Evolutionary conservation across 78 protist genomes (phyloP), one percentile per base, ranked within the genome.

Genomic region (Pigoraptor vietnamica): DNA sequence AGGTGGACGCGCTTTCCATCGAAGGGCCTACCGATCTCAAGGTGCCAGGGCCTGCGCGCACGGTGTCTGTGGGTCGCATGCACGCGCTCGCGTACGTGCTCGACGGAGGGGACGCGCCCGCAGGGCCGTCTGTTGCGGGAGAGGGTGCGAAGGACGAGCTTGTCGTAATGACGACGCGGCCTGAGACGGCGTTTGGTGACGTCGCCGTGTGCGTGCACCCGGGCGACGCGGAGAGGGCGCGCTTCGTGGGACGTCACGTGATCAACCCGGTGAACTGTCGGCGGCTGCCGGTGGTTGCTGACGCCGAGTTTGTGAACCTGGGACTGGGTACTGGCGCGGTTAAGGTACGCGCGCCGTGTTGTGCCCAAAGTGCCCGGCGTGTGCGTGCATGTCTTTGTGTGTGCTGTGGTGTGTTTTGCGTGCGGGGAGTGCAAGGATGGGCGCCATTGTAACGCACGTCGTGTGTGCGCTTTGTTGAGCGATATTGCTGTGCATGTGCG

Each of bases 161-260:
- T 24, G 93, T 93, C 33, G 98, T 99, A 38, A 98, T 99, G 32
- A 99, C 99, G 39, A 99, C 99, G 1, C 99, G 99, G n/a, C 96
- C 96, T 1, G 99, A 99, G 95, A 99, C 99, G 23, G 98, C 99
- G 98, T 94, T 99, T 48, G 99, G 99, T 0, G 99, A 99, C 86
- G 93, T 98, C 19, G 99, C 99, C 39, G 97, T 99, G 1, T 99
- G 99, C 35, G 95, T 99, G 89, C 98, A 99, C 94, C 99, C 99
- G 35, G 94, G 95, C 0, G 99, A 99, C 90, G 37, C 36, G 14
- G 40, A 98, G n/a, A 94, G 95, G 90, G 33, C 23, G 38, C 93
- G 84, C 34, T 89, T 89, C 25, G 37, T n/a, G 24, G 92, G 92
- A 48, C 6, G 37, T 29, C 19, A 2, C 48, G 82, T 89, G 36